Conservation (phyloP, 2,329 filamentous ascomycete genomes). For the Trichophyton rubrum region DNA sequence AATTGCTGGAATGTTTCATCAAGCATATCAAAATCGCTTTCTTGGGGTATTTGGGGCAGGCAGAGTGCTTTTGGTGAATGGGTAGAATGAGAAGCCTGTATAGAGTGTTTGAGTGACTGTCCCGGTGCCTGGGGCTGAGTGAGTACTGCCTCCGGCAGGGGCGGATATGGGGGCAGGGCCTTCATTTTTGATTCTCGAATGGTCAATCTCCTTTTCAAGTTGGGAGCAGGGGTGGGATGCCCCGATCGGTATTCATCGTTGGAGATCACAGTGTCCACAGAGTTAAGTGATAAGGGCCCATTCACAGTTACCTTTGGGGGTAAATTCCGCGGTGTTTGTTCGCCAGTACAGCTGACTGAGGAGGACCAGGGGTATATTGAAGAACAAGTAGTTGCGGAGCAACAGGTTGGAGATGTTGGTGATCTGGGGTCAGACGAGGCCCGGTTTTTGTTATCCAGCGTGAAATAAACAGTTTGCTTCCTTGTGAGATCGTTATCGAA, state of each 20-base stretch:
- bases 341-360: not conserved
- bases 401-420: not conserved
- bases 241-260: conserved; percentile 17
- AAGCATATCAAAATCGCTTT: conserved; percentile 17
- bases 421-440: not conserved
- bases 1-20: conserved; percentile 18
- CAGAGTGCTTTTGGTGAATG: conserved; percentile 5
- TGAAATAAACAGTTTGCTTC: not conserved
- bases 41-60: conserved; percentile 14
- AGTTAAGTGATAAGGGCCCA: conserved; percentile 12
- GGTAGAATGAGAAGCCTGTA: not conserved
- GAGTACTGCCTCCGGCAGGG: conserved; percentile 6
- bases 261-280: conserved; percentile 21
- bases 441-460: not conserved
- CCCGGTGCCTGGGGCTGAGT: not conserved
- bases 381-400: not conserved
- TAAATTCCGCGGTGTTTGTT: not conserved
- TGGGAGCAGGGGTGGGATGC: not conserved
- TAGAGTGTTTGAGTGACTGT: conserved; percentile 6
- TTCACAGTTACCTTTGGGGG: conserved; percentile 9
- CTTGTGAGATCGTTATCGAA: not conserved
- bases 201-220: conserved; percentile 16
- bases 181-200: conserved; percentile 26
- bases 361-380: not conserved
- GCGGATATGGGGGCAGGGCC: conserved; percentile 26